A percentile compares a stretch with the other conserved stretches of the same genome.
Evolutionary conservation across 768 basidiomycete genomes (phyloP).

Genomic region (Macrolepiota fuliginosa): DNA sequence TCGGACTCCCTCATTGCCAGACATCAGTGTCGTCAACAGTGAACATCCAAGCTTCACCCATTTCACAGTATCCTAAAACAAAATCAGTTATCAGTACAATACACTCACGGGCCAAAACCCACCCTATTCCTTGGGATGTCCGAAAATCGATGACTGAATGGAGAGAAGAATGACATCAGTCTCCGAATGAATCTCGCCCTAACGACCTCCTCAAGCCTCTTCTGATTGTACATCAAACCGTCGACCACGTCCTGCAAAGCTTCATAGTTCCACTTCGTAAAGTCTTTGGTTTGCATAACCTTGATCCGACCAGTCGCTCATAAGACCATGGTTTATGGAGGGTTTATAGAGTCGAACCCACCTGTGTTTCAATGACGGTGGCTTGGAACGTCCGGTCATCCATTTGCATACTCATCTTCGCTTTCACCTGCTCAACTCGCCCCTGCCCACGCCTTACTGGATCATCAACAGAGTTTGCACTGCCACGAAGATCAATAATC

Average conservation of each 20-base stretch:
- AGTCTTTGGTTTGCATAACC: slow-evolving; percentile 88
- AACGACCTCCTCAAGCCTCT: slow-evolving; percentile 92
- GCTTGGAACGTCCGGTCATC: slow-evolving; percentile 92
- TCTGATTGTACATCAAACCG: slow-evolving; percentile 88
- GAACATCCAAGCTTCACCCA: slow-evolving; percentile 88
- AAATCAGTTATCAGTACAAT: not conserved
- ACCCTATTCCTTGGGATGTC: slow-evolving; percentile 73
- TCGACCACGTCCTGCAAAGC: slow-evolving; percentile 85
- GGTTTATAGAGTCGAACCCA: slow-evolving; percentile 29
- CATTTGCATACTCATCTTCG: slow-evolving; percentile 91
- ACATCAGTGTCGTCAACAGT: slow-evolving; percentile 78
- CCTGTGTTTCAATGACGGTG: slow-evolving; percentile 83
- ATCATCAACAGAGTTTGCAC: slow-evolving; percentile 84
- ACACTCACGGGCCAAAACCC: slow-evolving; percentile 11
- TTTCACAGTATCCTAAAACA: slow-evolving; percentile 66
- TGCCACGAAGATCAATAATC: slow-evolving; percentile 20
- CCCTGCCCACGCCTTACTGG: slow-evolving; percentile 83
- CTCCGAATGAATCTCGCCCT: slow-evolving; percentile 87
- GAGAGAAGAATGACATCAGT: slow-evolving; percentile 92
- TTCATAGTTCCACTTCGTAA: slow-evolving; percentile 91
- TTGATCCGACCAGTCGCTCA: slow-evolving; percentile 23
- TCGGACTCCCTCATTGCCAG: slow-evolving; percentile 78
- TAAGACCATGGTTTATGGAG: not conserved
- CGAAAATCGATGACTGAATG: slow-evolving; percentile 84
- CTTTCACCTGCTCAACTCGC: slow-evolving; percentile 86